Base-by-base conservation (phyloP, 2,329 filamentous ascomycete species). In the Paradendryphiella salina region DNA sequence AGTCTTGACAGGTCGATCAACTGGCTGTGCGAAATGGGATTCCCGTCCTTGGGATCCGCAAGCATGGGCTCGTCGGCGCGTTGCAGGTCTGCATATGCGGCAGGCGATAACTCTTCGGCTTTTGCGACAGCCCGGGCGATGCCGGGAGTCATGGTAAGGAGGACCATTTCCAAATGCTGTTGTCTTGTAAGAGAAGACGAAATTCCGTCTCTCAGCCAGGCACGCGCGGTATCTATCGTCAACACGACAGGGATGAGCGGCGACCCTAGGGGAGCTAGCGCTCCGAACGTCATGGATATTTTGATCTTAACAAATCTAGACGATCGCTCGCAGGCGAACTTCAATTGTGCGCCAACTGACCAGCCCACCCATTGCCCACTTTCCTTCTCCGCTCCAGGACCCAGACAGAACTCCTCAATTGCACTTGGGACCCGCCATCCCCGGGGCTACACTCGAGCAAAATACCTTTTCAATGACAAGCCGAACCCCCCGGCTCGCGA, bases 61-160 rank as follows among this genome's bases (percentile, higher is more conserved):
- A 88, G 73, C 0, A 74, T 73, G 8, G 84, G 81, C 31, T 85
- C 80, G 15, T 63, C 52, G 18, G 58, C 68, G 39, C 40, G 51
- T 39, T 60, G 66, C 5, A 72, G 63, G 33, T 62, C 56, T 2
- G 49, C 38, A 33, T 64, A 47, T 6, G 63, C 59, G 13, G 64
- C 62, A 6, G 60, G 54, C 9, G 52, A 52, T 37, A 54, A 14
- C 39, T 54, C 34, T 33, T 53, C 54, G 52, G 70, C 70, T 51
- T 62, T 71, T 13, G 76, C 63, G 9, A 92, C 66, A 0, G 81
- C 86, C 69, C 84, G 83, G 74, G 86, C 82, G 23, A 89, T 83
- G 60, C 82, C 77, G 61, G 82, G 71, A 3, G 88, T 92, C 79
- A 90, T 87, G n/a, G 85, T 89, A 34, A 94, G 83, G 35, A 88